Evolutionary conservation across 2,329 filamentous ascomycete genomes (phyloP), one percentile per base, ranked within the genome.

Genomic region (Penicillium freii): DNA sequence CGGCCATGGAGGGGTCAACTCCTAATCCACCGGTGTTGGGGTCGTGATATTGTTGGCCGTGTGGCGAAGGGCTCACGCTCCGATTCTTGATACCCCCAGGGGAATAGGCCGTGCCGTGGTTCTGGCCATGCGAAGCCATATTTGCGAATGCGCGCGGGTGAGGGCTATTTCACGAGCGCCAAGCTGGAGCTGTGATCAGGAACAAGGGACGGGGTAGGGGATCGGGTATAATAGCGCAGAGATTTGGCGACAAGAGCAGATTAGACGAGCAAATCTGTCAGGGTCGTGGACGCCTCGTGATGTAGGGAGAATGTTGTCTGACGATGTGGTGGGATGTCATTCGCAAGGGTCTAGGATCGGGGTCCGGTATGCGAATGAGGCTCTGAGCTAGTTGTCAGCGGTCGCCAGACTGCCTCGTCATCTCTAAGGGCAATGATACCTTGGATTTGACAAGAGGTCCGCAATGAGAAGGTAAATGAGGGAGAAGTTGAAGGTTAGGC

Each of bases 31-130:
- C 62, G 25, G 68, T 51, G 45, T 67, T 62, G 34, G 66, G 64
- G 54, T 74, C 68, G 34, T 75, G 70, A 66, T 74, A 77, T 38
- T 68, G 69, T n/a, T 76, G 75, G 48, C 68, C 71, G 64, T 75
- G 76, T 44, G 71, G 67, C 48, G 76, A 77, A 54, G 73, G 74
- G 69, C 77, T 79, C 66, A 77, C 68, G 60, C 73, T 73, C 61
- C 73, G 75, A 68, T 67, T 71, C 58, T 74, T 71, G 66, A 72
- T 66, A 54, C 70, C 69, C 45, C 62, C 69, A 11, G 73, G 73
- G 48, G 71, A 65, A 51, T 75, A 70, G 54, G 71, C 75, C 61
- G 75, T 68, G 54, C 70, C 65, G 40, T 68, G 70, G 55, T 66
- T 66, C 54, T 64, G 64, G 42, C 72, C 69, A 58, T 72, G 70